These are phyloP conservation scores for Citrullus colocynthis DNA, from an alignment of 306 rosid genomes.

Conservation along the genomic window DNA sequence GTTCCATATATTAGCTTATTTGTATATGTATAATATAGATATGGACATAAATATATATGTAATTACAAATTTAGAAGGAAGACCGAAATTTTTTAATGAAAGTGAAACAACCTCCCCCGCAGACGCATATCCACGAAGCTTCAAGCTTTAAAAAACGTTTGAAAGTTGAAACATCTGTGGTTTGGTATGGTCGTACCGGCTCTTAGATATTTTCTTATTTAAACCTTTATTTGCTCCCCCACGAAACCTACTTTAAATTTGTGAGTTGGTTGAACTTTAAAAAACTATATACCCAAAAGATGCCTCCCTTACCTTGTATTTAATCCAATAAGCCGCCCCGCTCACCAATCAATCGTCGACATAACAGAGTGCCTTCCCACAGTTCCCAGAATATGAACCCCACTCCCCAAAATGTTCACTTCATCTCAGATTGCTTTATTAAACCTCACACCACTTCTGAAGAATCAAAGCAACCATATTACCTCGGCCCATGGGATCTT, in stretches of 20 bases:
- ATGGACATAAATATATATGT: no score
- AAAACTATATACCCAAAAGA: no score
- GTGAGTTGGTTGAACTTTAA: background rate
- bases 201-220: background rate
- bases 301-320: background rate
- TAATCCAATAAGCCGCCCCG: background rate
- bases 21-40: no score
- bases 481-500: constrained; percentile 36
- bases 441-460: constrained; percentile 13
- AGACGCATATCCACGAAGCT: background rate
- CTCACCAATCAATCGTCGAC: background rate
- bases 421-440: constrained; percentile 23
- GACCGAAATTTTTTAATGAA: no score
- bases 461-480: constrained; percentile 12
- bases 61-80: no score
- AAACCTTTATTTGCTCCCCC: background rate
- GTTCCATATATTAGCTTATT: no score
- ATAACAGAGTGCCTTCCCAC: background rate
- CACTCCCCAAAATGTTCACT: background rate
- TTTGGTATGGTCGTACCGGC: background rate
- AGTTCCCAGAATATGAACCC: background rate
- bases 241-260: background rate
- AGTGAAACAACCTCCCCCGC: no score
- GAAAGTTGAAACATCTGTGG: background rate
- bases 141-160: background rate